Evolutionary conservation across 805 yeast species (phyloP), one percentile per base, ranked within the genome.

Genomic region (Ogataea angusta): DNA sequence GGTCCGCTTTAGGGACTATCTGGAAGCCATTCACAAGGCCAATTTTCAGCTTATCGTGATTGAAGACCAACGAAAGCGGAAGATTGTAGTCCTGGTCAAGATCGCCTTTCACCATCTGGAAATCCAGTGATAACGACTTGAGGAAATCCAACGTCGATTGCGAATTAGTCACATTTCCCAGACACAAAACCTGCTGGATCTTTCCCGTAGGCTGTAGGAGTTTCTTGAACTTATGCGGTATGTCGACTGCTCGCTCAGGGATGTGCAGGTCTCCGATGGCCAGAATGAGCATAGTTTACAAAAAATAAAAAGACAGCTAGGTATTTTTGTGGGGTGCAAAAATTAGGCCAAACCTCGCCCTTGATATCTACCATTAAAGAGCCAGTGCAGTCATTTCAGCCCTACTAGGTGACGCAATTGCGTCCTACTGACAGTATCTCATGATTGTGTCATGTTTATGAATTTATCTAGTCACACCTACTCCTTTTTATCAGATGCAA

Each of bases 221-320:
- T 56, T 83, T 85, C 46, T 72, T 73, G 66, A 93, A 89, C 72
- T 84, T 70, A 2, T 53, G 51, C 6, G 83, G 84, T 2, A 78
- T 55, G 25, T 64, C 90, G 19, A 76, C 69, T 8, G 91, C 85
- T 49, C 96, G 69, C 42, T 87, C 89, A 1, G 99, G 99, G 23
- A 91, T 84, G 61, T 82, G 88, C 2, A 91, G 72, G 59, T 91
- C 98, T 8, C 96, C 95, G 48, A 91, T 78, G 2, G 95, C 95
- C 30, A 91, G 68, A 17, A 83, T 68, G 32, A 85, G 69, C 93
- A 85, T 84, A 6, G 18, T 35, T 21, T 8, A 13, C 15, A 31
- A 32, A 33, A 28, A 32, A 32, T 13, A 21, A 21, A 32, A 32
- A 18, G 21, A 15, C 19, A 29, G n/a, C 19, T 29, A 17, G 21